Percentiles rank a stretch among this genome's conserved stretches.
Evolutionary conservation across 1,284 basidiomycete species (phyloP).

Genomic region (Tylopilus sp.): DNA sequence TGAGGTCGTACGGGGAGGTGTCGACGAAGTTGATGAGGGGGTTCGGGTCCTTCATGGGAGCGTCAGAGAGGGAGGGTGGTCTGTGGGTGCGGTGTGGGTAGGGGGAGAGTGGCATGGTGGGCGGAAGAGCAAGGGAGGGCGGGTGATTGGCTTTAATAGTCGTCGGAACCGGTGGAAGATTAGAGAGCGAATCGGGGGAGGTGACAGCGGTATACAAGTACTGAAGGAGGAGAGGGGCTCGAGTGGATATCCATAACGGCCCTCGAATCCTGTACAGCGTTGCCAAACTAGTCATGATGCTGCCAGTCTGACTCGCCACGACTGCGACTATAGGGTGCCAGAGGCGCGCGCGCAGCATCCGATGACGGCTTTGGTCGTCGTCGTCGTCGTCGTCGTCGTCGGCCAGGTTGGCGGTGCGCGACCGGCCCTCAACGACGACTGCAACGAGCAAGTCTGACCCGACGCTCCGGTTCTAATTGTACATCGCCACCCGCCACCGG

Average conservation of each 20-base stretch:
- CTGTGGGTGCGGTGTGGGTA: slow-evolving; percentile 33
- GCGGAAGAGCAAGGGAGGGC: slow-evolving; percentile 26
- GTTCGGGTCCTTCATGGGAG: slow-evolving; percentile 40
- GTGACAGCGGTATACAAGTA: slow-evolving; percentile 21
- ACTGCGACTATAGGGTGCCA: slow-evolving; percentile 15
- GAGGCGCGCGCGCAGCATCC: no score
- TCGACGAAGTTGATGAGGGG: slow-evolving; percentile 46
- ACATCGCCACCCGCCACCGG: slow-evolving; percentile 35
- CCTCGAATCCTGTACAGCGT: slow-evolving; percentile 32
- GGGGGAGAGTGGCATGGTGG: slow-evolving; percentile 39
- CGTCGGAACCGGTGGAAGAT: slow-evolving; percentile 23
- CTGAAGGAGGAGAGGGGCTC: slow-evolving; percentile 38
- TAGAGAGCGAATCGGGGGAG: slow-evolving; percentile 27
- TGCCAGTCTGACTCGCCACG: slow-evolving; percentile 38
- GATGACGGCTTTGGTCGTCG: slow-evolving; percentile 6
- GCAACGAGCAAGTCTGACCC: slow-evolving; percentile 14
- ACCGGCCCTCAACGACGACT: slow-evolving; percentile 21
- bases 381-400: slow-evolving; percentile 8
- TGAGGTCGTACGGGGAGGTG: slow-evolving; percentile 29
- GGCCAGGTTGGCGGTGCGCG: background rate
- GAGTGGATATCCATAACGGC: slow-evolving; percentile 27
- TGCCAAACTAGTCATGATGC: slow-evolving; percentile 36
- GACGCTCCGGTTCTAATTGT: slow-evolving; percentile 26
- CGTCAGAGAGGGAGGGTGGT: slow-evolving; percentile 29
- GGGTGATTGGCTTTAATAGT: slow-evolving; percentile 33